Evolutionary conservation across 306 rosid genomes (phyloP).

Genomic region (Dalbergia oliveri): DNA sequence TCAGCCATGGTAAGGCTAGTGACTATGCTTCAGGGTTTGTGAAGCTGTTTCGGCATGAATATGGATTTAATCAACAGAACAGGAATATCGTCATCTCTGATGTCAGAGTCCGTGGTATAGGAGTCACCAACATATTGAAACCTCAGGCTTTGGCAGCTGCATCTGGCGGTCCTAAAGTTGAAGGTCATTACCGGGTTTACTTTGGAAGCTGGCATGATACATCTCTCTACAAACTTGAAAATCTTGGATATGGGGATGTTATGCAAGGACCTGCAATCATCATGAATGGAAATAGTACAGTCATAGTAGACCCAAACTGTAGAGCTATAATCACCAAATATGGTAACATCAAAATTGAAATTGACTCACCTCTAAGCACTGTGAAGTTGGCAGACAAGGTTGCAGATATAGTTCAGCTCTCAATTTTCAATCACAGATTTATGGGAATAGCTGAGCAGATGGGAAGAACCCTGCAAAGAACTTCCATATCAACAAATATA

Average conservation of each 20-base stretch:
- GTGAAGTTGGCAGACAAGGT: constrained; percentile 64
- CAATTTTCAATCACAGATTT: constrained; percentile 90
- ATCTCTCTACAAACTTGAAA: constrained; percentile 87
- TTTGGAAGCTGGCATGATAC: constrained; percentile 86
- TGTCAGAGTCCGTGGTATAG: constrained; percentile 83
- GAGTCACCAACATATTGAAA: constrained; percentile 88
- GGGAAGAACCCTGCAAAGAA: constrained; percentile 96
- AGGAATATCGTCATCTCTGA: constrained; percentile 78
- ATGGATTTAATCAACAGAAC: constrained; percentile 80
- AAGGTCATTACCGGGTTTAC: constrained; percentile 80
- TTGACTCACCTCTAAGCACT: constrained; percentile 63
- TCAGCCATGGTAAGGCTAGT: constrained; percentile 74
- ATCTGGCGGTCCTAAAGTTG: constrained; percentile 63
- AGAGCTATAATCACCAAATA: constrained; percentile 78
- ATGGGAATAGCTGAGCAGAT: constrained; percentile 99
- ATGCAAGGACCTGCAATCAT: constrained; percentile 82
- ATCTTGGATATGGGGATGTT: constrained; percentile 71
- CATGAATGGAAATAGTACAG: constrained; percentile 96
- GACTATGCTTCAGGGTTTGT: constrained; percentile 75
- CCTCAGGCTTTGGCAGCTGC: constrained; percentile 61
- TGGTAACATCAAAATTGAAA: constrained; percentile 82
- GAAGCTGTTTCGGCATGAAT: constrained; percentile 81
- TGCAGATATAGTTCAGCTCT: constrained; percentile 84
- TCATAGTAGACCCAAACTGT: constrained; percentile 83
- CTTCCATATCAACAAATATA: constrained; percentile 92